A percentile compares a stretch with the other conserved stretches of the same genome.
Conservation (phyloP, 805 yeast species). For the Blastobotrys parvus region DNA sequence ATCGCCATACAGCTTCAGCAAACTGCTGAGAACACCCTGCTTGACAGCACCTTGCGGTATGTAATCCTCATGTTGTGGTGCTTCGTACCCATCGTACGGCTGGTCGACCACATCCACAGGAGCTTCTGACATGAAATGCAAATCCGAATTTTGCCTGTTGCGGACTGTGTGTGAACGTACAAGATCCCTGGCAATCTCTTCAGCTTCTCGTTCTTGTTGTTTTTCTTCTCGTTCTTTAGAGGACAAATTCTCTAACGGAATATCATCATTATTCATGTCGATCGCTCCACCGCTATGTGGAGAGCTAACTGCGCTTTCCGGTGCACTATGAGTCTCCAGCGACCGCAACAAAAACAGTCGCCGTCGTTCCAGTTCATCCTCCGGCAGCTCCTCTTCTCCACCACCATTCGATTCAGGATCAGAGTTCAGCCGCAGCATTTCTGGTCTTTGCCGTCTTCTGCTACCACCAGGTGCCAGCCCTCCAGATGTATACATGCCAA, state of each 20-base stretch:
- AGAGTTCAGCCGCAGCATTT: no score
- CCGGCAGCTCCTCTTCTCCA: background rate
- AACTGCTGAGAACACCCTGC: conserved; percentile 78
- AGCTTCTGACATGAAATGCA: background rate
- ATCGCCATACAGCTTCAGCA: conserved; percentile 53
- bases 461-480: conserved; percentile 30
- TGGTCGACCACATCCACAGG: background rate
- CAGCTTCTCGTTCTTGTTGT: conserved; percentile 11
- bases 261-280: conserved; percentile 2
- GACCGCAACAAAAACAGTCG: background rate
- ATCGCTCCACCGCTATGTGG: background rate
- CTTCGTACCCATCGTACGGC: background rate
- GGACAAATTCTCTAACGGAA: conserved; percentile 19
- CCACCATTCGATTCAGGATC: background rate
- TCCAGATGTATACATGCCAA: conserved; percentile 23
- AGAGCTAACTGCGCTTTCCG: background rate
- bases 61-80: conserved; percentile 30
- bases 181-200: conserved; percentile 6
- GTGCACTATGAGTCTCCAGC: background rate
- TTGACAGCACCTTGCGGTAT: conserved; percentile 60
- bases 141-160: background rate
- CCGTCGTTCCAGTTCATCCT: background rate
- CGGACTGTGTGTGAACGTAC: conserved; percentile 12
- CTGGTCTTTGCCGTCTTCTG: background rate
- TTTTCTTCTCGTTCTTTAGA: conserved; percentile 9